Evolutionary conservation across 2,329 filamentous ascomycete genomes (phyloP), one percentile per base, ranked within the genome.

Genomic region (Xylaria multiplex): DNA sequence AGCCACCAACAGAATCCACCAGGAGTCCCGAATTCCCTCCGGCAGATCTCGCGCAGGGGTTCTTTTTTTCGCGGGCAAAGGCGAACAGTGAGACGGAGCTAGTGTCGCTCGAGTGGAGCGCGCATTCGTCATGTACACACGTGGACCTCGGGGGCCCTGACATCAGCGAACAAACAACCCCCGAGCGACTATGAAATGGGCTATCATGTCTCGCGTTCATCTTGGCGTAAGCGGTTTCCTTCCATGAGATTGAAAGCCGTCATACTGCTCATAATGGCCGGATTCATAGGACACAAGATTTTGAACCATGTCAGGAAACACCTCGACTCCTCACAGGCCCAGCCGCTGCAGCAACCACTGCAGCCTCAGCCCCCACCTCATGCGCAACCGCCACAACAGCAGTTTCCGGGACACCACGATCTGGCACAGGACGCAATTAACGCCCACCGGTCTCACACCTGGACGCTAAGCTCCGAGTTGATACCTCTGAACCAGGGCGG

Each of bases 401-500:
- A 48, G 35, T 19, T 32, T 16, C 48, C 53, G 13, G 37, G 30
- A 16, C 53, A 40, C 1, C 37, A 43, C 13, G n/a, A 43, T 19
- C 53, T 37, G n/a, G 37, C 22, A 5, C 37, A 24, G n/a, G 37
- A 55, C 30, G 37, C 5, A 19, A n/a, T 24, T 14, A 43, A 19
- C 6, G 35, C 53, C 11, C 53, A 55, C 37, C 27, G 53, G 13
- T 64, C 67, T 11, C 67, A 57, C 53, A 63, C 63, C n/a, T 71
- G 69, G 69, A 67, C 60, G 1, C 48, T 70, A 2, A 66, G 50
- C 59, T 54, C 81, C 76, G 86, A 80, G 49, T 80, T 83, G 66
- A 84, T 85, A 24, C 74, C 78, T 24, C 75, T 80, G 6, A 74
- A 80, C 49, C 71, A 76, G 2, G 74, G 74, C 11, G 82, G 82